Percentiles rank a stretch among this genome's conserved stretches.
These are phyloP conservation scores for Boletus sensibilis DNA, from an alignment of 768 basidiomycete species.

Conservation along the genomic window DNA sequence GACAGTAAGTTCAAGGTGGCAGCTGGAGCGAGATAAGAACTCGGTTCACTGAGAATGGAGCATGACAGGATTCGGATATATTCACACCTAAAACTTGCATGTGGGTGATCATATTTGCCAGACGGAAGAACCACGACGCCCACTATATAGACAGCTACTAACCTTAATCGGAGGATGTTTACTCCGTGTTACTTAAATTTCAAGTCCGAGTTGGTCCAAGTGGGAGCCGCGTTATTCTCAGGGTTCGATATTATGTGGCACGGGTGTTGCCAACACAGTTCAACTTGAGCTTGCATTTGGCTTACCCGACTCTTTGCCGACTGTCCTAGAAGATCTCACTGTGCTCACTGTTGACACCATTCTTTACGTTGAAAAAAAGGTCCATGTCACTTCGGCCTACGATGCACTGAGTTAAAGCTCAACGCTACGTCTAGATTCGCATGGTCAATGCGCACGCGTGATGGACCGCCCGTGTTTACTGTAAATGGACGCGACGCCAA, in stretches of 20 bases:
- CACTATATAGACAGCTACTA: no score
- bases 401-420: not conserved
- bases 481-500: not conserved
- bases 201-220: not conserved
- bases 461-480: not conserved
- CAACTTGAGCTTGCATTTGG: not conserved
- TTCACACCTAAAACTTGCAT: not conserved
- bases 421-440: not conserved
- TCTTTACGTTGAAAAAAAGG: not conserved
- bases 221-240: not conserved
- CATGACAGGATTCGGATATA: not conserved
- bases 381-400: not conserved
- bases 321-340: not conserved
- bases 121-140: not conserved
- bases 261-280: not conserved
- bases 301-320: not conserved
- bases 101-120: not conserved
- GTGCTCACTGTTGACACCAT: not conserved
- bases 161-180: not conserved
- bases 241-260: not conserved
- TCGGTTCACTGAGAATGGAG: not conserved
- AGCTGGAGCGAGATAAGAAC: not conserved
- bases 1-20: not conserved
- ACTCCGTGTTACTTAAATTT: not conserved
- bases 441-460: not conserved